Conservation (phyloP, 2,329 filamentous ascomycete species). For the Gyromitra esculenta region DNA sequence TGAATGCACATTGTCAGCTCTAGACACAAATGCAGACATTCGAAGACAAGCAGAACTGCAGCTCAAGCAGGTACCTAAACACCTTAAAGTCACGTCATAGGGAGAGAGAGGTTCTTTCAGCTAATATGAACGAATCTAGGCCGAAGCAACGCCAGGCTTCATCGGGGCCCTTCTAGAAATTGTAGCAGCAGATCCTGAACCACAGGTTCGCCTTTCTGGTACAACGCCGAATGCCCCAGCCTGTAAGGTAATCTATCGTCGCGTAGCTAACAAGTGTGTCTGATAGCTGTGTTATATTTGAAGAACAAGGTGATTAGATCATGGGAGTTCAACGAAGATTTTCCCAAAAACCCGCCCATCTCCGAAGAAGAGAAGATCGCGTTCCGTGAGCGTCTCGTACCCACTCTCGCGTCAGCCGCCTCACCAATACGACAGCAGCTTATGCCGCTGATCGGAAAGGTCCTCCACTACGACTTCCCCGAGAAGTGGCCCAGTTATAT, state of each 20-base stretch:
- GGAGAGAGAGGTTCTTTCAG: constrained; percentile 39
- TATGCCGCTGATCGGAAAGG: constrained; percentile 92
- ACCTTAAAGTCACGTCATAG: constrained; percentile 24
- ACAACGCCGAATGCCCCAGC: constrained; percentile 62
- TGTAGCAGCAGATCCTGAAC: constrained; percentile 85
- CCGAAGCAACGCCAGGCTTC: constrained; percentile 89
- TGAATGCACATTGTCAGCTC: constrained; percentile 79
- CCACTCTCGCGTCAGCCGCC: constrained; percentile 82
- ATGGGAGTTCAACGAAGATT: constrained; percentile 83
- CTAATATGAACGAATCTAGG: constrained; percentile 66
- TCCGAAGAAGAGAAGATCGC: constrained; percentile 87
- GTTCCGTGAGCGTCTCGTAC: constrained; percentile 87
- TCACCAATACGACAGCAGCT: constrained; percentile 89
- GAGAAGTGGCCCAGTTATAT: constrained; percentile 93
- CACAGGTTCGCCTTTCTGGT: constrained; percentile 88
- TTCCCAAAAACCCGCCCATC: constrained; percentile 76
- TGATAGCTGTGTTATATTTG: constrained; percentile 89
- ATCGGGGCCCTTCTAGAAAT: constrained; percentile 90
- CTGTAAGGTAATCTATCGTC: neutral
- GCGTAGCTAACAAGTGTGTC: constrained; percentile 35
- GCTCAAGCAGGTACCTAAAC: constrained; percentile 76
- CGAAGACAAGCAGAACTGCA: constrained; percentile 81
- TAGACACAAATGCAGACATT: constrained; percentile 77
- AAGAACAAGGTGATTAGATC: constrained; percentile 96
- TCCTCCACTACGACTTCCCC: constrained; percentile 95